Conservation (phyloP, 2,329 filamentous ascomycete genomes). For the Penicillium sp. region DNA sequence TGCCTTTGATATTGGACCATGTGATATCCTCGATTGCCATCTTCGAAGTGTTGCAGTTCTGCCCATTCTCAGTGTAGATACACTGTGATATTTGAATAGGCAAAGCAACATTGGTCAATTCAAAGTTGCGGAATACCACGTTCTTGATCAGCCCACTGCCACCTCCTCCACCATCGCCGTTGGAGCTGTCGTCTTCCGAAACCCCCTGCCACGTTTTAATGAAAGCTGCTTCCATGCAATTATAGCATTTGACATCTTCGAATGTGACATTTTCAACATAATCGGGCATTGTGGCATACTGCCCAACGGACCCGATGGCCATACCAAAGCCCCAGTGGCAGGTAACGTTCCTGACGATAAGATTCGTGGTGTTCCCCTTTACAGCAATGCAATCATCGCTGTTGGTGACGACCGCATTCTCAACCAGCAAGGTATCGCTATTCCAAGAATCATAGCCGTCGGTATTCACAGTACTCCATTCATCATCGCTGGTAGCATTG, state of each 20-base stretch:
- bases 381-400: constrained; percentile 49
- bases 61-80: constrained; percentile 33
- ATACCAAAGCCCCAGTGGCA: constrained; percentile 48
- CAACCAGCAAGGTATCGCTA: constrained; percentile 53
- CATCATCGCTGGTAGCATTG: constrained; percentile 54
- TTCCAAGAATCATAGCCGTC: constrained; percentile 61
- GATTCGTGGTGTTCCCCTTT: constrained; percentile 50
- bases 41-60: constrained; percentile 48
- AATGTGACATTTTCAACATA: constrained; percentile 49
- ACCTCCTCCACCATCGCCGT: constrained; percentile 34
- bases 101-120: constrained; percentile 31
- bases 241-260: constrained; percentile 37
- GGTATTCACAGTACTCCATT: constrained; percentile 57
- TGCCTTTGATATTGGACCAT: constrained; percentile 59
- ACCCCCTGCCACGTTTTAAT: constrained; percentile 38
- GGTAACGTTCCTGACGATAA: constrained; percentile 48
- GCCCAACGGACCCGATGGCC: constrained; percentile 50
- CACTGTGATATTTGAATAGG: constrained; percentile 38
- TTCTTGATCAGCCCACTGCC: constrained; percentile 34
- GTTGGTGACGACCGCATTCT: constrained; percentile 53
- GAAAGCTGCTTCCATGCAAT: constrained; percentile 32
- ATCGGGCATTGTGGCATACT: constrained; percentile 44
- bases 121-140: constrained; percentile 33
- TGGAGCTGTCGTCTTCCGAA: constrained; percentile 25
- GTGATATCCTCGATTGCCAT: constrained; percentile 55